Base-by-base conservation (phyloP, 2,329 filamentous ascomycete species). In the Apiospora sp. region DNA sequence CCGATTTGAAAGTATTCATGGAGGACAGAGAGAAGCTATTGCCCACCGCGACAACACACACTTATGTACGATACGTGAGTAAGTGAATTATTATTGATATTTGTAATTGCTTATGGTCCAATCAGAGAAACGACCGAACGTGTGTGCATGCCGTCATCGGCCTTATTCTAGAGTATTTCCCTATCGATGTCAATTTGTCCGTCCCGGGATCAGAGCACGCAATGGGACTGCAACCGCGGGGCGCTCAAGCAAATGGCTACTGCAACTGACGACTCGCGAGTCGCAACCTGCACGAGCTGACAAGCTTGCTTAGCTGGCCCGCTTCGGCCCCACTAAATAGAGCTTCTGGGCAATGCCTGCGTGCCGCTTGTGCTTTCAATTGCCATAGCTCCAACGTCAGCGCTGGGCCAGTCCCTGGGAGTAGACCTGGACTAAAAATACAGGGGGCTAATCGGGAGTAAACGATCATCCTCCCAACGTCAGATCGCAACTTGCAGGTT, bases 1-100 rank as follows among this genome's bases (percentile, higher is more conserved):
- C 58, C 8, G 22, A 13, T 22, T n/a, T 64, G 34, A n/a, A 22
- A 64, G 58, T 4, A 64, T 64, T 64, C 58, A 64, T 64, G 58
- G 30, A 64, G 58, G 41, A 27, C 54, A 37, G 54, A 34, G n/a
- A 64, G 58, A 41, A 64, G 58, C 58, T n/a, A 34, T 41, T 37
- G 58, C 34, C 34, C 58, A 24, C 14, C 4, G 6, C 27, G 24
- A 30, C 27, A 19, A 61, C 30, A 34, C 46, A n/a, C 8, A 16
- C 30, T 61, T 61, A 58, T 58, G 51, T 34, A 61, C 27, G 54
- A 37, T 37, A 37, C 54, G 54, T 61, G 51, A 61, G 30, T 37
- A 61, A 61, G 30, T 61, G 27, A 61, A 61, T 61, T 61, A 16
- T 61, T 61, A 61, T 37, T 58, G 51, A 61, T 61, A 30, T 61